A percentile compares a stretch with the other conserved stretches of the same genome.
Conservation (phyloP, 2,329 filamentous ascomycete species). For the Aspergillus sp. region DNA sequence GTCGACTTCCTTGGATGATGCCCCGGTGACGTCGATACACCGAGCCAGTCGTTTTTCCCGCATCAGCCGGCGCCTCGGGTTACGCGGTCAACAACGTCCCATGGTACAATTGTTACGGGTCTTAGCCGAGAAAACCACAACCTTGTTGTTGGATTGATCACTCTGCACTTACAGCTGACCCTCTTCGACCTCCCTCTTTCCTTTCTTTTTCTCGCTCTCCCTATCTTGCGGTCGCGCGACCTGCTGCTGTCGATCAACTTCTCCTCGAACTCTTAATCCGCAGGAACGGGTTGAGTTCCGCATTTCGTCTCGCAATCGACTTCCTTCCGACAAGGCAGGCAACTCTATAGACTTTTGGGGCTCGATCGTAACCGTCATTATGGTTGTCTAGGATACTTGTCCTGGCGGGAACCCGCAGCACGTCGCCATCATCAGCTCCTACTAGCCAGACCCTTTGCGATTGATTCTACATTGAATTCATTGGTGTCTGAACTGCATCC, state of each 20-base stretch:
- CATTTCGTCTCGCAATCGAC: too few species aligned
- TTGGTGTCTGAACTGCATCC: neutral
- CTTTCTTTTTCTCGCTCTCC: conserved; percentile 1
- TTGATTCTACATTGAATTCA: neutral
- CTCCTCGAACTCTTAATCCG: conserved; percentile 3
- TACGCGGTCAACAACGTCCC: conserved; percentile 20
- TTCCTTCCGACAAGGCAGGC: neutral
- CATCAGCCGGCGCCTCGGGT: conserved; percentile 11
- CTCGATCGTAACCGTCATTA: neutral
- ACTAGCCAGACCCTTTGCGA: conserved; percentile 5
- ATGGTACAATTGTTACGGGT: conserved; percentile 21
- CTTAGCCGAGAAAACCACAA: conserved; percentile 16
- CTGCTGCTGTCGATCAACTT: conserved; percentile 2
- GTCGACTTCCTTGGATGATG: neutral
- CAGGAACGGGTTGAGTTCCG: conserved; percentile 1
- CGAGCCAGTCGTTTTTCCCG: conserved; percentile 5
- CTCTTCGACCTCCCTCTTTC: neutral
- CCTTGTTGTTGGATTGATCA: conserved; percentile 4
- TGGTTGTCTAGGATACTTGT: neutral
- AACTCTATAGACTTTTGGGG: neutral
- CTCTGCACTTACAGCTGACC: neutral
- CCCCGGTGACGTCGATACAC: neutral
- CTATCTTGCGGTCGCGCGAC: neutral
- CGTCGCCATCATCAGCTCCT: conserved; percentile 6
- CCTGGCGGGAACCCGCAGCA: conserved; percentile 1